These are phyloP conservation scores for Scedosporium aurantiacum DNA, from an alignment of 2,329 filamentous ascomycete genomes.

Conservation along the genomic window DNA sequence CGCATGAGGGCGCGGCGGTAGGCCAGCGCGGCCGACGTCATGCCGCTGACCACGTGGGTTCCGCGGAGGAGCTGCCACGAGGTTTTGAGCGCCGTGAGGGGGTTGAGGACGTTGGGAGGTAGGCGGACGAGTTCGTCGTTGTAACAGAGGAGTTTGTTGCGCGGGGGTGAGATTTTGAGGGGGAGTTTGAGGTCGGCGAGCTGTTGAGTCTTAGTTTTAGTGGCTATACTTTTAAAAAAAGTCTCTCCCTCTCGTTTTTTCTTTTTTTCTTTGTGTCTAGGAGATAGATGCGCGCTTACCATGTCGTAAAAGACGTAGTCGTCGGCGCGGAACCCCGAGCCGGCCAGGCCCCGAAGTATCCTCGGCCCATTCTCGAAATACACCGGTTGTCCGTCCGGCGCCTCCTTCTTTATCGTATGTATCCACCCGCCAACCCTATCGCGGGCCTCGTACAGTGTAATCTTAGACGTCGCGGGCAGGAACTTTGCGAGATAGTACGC, in stretches of 20 bases:
- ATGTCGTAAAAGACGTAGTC: conserved; percentile 59
- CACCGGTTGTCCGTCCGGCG: conserved; percentile 1
- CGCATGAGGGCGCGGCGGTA: conserved; percentile 12
- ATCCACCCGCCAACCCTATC: conserved; percentile 75
- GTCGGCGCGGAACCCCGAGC: conserved; percentile 34
- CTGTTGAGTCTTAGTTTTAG: conserved; percentile 24
- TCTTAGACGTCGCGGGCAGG: conserved; percentile 50
- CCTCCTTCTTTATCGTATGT: conserved; percentile 33
- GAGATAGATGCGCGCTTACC: conserved; percentile 33
- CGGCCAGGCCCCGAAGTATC: conserved; percentile 49
- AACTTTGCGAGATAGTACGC: conserved; percentile 66
- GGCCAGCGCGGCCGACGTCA: conserved; percentile 6
- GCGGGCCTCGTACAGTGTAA: conserved; percentile 72
- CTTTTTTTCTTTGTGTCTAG: background rate
- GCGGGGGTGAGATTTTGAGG: conserved; percentile 1
- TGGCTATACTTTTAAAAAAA: background rate
- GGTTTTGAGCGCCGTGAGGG: conserved; percentile 1
- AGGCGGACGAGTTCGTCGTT: conserved; percentile 52
- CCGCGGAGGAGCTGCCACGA: conserved; percentile 3
- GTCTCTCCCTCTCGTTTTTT: background rate
- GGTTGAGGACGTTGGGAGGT: conserved; percentile 16
- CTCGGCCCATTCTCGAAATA: conserved; percentile 78
- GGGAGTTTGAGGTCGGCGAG: conserved; percentile 11
- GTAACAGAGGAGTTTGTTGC: conserved; percentile 54
- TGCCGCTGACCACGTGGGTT: conserved; percentile 5